phyloP scores from a whole-genome alignment of 2,329 filamentous ascomycete species.

The Tetracladium maxilliforme region DNA sequence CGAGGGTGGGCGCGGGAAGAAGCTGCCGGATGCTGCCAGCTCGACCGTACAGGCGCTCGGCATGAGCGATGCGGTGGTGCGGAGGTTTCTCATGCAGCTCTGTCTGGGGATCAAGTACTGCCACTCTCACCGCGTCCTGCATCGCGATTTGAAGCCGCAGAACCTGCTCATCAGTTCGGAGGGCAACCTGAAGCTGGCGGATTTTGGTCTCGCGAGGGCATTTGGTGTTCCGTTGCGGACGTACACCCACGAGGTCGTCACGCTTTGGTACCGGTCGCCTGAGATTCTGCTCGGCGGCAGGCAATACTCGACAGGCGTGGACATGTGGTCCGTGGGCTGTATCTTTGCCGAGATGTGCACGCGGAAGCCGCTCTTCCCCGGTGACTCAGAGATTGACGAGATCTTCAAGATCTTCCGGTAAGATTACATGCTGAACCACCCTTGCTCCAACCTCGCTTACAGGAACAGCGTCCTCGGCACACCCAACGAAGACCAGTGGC shows the following conservation, averaged over 20 bases:
- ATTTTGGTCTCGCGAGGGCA: constrained; percentile 79
- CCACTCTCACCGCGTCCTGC: constrained; percentile 74
- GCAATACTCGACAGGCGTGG: constrained; percentile 85
- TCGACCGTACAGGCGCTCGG: constrained; percentile 51
- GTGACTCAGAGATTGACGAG: constrained; percentile 85
- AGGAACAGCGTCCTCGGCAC: constrained; percentile 59
- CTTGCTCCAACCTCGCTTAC: constrained; percentile 10
- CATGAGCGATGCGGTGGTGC: constrained; percentile 67
- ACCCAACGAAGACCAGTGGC: constrained; percentile 70
- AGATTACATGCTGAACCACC: constrained; percentile 13
- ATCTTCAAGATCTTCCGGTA: constrained; percentile 92
- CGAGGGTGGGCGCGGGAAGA: constrained; percentile 74
- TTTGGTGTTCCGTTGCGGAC: constrained; percentile 85
- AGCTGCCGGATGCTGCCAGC: constrained; percentile 64
- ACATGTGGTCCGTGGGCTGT: constrained; percentile 92
- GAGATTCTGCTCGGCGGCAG: constrained; percentile 83
- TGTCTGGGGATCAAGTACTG: constrained; percentile 78
- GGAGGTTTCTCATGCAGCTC: constrained; percentile 85
- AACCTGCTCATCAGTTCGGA: constrained; percentile 78
- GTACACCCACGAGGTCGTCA: constrained; percentile 92
- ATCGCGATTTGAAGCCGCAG: constrained; percentile 82
- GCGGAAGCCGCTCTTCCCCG: constrained; percentile 80
- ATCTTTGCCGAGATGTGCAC: constrained; percentile 98
- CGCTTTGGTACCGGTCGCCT: constrained; percentile 81
- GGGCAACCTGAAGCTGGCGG: constrained; percentile 78